Evolutionary conservation across 192 early-diverging fungal genomes (phyloP).

Genomic region (Pecoramyces ruminantium): DNA sequence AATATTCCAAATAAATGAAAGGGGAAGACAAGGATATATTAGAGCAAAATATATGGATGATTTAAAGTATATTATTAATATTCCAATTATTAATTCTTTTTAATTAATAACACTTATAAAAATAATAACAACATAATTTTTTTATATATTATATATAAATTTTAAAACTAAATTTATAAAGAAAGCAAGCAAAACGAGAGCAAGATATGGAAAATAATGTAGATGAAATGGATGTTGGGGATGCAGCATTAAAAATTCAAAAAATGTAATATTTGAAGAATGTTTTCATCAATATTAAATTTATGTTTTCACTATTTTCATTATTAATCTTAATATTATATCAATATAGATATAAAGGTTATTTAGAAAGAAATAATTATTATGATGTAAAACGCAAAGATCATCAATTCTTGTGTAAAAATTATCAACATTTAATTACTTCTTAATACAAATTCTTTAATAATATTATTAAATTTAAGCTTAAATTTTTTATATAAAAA

Average conservation of each 20-base stretch:
- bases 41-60: conserved; percentile 45
- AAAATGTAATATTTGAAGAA: no score
- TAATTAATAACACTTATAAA: no score
- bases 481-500: conserved; percentile 17
- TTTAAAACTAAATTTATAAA: conserved; percentile 1
- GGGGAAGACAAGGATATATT: conserved; percentile 31
- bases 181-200: conserved; percentile 30
- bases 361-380: conserved; percentile 18
- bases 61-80: conserved; percentile 17
- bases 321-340: no score
- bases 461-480: no score
- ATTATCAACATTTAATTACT: background rate
- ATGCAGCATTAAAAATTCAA: conserved; percentile 29
- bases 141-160: no score
- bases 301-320: no score
- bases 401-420: conserved; percentile 24
- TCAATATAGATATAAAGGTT: conserved; percentile 22
- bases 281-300: no score
- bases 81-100: background rate
- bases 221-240: conserved; percentile 29
- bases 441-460: background rate
- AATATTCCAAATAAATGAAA: conserved; percentile 36
- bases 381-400: conserved; percentile 22
- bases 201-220: conserved; percentile 31
- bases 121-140: no score